Percentiles rank a stretch among this genome's conserved stretches.
Conservation (phyloP, 1,139 yeast genomes). For the Dujonia santamariae region DNA sequence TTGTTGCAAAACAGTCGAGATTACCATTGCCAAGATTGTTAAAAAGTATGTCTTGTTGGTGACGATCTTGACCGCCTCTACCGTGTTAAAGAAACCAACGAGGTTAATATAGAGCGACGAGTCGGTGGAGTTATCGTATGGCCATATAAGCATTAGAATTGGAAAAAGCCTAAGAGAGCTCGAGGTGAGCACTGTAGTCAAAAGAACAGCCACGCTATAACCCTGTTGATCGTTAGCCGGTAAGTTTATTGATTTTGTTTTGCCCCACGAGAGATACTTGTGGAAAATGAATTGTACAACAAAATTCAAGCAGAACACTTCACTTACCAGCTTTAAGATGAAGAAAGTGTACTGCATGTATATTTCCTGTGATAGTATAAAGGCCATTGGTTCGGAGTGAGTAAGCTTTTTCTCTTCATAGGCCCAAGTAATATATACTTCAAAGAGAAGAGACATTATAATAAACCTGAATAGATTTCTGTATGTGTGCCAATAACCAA, state of each 20-base stretch:
- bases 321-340: constrained; percentile 57
- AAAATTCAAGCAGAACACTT: constrained; percentile 53
- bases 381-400: constrained; percentile 23
- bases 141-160: constrained; percentile 94
- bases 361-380: constrained; percentile 44
- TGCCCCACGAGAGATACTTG: constrained; percentile 34
- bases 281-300: constrained; percentile 41
- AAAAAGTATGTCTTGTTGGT: constrained; percentile 40
- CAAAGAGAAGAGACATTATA: constrained; percentile 71
- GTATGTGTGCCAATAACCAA: too few relatives aligned
- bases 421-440: constrained; percentile 91
- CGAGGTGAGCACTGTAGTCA: constrained; percentile 70
- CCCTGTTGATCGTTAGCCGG: constrained; percentile 15
- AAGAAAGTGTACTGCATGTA: constrained; percentile 66
- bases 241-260: constrained; percentile 18
- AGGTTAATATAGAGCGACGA: constrained; percentile 60
- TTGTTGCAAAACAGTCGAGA: constrained; percentile 1
- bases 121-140: constrained; percentile 71
- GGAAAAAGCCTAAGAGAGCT: constrained; percentile 83
- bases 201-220: constrained; percentile 39
- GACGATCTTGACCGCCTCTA: constrained; percentile 64
- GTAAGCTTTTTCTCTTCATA: constrained; percentile 63
- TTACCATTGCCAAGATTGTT: constrained; percentile 19
- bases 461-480: constrained; percentile 46
- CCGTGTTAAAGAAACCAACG: constrained; percentile 58